Evolutionary conservation across 2,329 filamentous ascomycete species (phyloP), one percentile per base, ranked within the genome.

Genomic region (Eutypella sp.): DNA sequence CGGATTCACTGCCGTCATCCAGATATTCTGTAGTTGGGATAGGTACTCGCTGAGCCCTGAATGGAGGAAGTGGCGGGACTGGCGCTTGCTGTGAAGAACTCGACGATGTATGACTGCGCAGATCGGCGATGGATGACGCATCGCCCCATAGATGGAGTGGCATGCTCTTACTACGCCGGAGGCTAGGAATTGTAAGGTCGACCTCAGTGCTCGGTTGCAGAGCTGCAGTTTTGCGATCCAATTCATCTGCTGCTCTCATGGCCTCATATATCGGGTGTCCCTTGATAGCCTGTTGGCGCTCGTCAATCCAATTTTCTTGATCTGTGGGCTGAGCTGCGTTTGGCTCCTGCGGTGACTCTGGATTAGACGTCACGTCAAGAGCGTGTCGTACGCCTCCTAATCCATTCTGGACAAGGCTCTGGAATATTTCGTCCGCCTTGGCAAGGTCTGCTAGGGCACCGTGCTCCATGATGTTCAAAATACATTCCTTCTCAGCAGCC

Each of bases 161-260:
- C 33, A 79, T 55, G 48, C 73, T 79, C 39, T 70, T 67, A 51
- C 76, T 78, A 47, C 75, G 71, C 19, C 67, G 67, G 2, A 72
- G 69, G 13, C 51, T 50, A 2, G 53, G 54, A 24, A 61, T 51
- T 1, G 70, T 71, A 31, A 78, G 62, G 41, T 77, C 75, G n/a
- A 77, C 59, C 36, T 76, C 70, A 44, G 69, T 67, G 40, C 57
- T 66, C 0, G 69, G 67, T 50, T 82, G 77, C n/a, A 82, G 60
- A 19, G 65, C 73, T 40, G 73, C 76, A 0, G 78, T 82, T 50
- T 78, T 67, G 44, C 69, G 69, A 54, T 83, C 75, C 31, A 83
- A 67, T 2, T 72, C 74, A 45, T 82, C 79, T 7, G 79, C 79
- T 15, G 77, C 78, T 54, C 74, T 69, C 76, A 82, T 82, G 29